Percentiles rank a stretch among this genome's conserved stretches.
Evolutionary conservation across 495 filamentous ascomycete species (phyloP).

Genomic region (Opeltia flavorubescens): DNA sequence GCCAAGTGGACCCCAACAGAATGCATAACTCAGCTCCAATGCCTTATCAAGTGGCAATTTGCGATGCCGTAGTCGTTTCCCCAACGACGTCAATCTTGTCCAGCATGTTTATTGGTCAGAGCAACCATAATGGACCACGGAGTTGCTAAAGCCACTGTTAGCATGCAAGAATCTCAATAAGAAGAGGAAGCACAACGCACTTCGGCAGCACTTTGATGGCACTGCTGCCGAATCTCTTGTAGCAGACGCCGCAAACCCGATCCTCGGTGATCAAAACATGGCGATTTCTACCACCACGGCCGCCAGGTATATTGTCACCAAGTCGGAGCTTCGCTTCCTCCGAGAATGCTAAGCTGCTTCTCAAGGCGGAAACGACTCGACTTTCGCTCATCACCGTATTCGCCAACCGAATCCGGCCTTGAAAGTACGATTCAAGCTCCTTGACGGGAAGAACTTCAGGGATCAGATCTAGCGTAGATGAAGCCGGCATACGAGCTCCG

Average conservation of each 20-base stretch:
- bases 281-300: slow-evolving; percentile 45
- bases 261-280: slow-evolving; percentile 74
- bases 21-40: not conserved
- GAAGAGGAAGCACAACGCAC: slow-evolving; percentile 24
- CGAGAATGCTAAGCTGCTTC: slow-evolving; percentile 57
- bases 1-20: not conserved
- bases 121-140: slow-evolving; percentile 78
- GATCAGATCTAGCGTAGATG: slow-evolving; percentile 72
- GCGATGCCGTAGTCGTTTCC: not conserved
- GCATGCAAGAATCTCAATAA: not conserved
- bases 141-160: slow-evolving; percentile 29
- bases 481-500: slow-evolving; percentile 78
- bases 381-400: slow-evolving; percentile 67
- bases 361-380: slow-evolving; percentile 56
- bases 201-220: slow-evolving; percentile 67
- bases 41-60: not conserved
- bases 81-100: not conserved
- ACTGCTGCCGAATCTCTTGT: slow-evolving; percentile 80
- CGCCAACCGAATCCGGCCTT: slow-evolving; percentile 75
- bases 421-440: slow-evolving; percentile 83
- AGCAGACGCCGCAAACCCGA: slow-evolving; percentile 76
- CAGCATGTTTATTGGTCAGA: slow-evolving; percentile 29
- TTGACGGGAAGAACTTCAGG: slow-evolving; percentile 61
- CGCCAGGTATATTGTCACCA: slow-evolving; percentile 38
- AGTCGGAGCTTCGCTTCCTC: slow-evolving; percentile 58